Evolutionary conservation across 345 rosid species (phyloP).

Genomic region (Citrus sinensis): DVS_A1.0 CM039167.1:20288001-20288500

Average conservation of each 20-base stretch:
- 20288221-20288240: not conserved
- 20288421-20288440: not conserved
- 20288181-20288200: not conserved
- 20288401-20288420: not conserved
- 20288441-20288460: not conserved
- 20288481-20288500: not conserved
- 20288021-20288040: slow-evolving; percentile 35
- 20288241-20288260: not conserved
- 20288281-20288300: not conserved
- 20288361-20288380: not conserved
- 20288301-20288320: not conserved
- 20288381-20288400: not conserved
- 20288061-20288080: slow-evolving; percentile 42
- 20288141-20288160: slow-evolving; percentile 5
- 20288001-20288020: slow-evolving; percentile 29
- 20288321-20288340: not conserved
- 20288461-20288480: not conserved
- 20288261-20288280: not conserved
- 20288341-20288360: not conserved
- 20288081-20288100: slow-evolving; percentile 40
- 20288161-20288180: not conserved
- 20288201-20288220: slow-evolving; percentile 1
- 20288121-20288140: slow-evolving; percentile 41
- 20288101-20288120: slow-evolving; percentile 34
- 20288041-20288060: slow-evolving; percentile 45